Evolutionary conservation across 2,329 filamentous ascomycete genomes (phyloP).

Genomic region (Penicillium sp.): DNA sequence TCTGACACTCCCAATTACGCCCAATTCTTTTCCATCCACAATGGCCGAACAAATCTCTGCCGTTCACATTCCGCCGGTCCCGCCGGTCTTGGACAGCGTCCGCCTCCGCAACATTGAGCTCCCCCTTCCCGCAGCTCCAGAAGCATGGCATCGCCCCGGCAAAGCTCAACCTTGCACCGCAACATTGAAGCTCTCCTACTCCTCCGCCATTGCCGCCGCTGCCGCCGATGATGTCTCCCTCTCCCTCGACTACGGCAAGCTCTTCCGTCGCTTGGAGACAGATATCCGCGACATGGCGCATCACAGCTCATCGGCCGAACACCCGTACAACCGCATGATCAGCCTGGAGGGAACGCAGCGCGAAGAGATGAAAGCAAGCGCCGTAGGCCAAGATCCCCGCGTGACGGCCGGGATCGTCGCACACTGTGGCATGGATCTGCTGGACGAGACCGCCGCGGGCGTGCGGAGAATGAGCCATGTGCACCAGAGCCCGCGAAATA

Average conservation of each 20-base stretch:
- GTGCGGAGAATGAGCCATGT: constrained; percentile 40
- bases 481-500: constrained; percentile 31
- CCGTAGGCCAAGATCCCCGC: constrained; percentile 40
- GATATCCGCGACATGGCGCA: constrained; percentile 37
- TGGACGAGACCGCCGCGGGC: constrained; percentile 43
- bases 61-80: constrained; percentile 36
- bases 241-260: constrained; percentile 53
- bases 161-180: constrained; percentile 52
- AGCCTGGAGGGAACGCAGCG: constrained; percentile 33
- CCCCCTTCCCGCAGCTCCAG: constrained; percentile 47
- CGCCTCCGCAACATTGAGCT: constrained; percentile 49
- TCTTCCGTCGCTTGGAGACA: constrained; percentile 48
- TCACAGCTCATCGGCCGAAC: constrained; percentile 18
- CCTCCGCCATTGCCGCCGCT: constrained; percentile 45
- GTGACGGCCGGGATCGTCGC: constrained; percentile 41
- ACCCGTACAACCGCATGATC: constrained; percentile 29
- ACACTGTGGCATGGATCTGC: constrained; percentile 37
- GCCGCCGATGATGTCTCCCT: constrained; percentile 49
- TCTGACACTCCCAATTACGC: neutral
- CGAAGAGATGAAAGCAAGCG: constrained; percentile 34
- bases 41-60: constrained; percentile 30
- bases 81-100: constrained; percentile 43
- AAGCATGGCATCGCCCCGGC: constrained; percentile 51
- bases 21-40: constrained; percentile 1
- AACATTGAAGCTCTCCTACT: constrained; percentile 49